phyloP scores from a whole-genome alignment of 768 basidiomycete species.

The Floccularia luteovirens region DNA sequence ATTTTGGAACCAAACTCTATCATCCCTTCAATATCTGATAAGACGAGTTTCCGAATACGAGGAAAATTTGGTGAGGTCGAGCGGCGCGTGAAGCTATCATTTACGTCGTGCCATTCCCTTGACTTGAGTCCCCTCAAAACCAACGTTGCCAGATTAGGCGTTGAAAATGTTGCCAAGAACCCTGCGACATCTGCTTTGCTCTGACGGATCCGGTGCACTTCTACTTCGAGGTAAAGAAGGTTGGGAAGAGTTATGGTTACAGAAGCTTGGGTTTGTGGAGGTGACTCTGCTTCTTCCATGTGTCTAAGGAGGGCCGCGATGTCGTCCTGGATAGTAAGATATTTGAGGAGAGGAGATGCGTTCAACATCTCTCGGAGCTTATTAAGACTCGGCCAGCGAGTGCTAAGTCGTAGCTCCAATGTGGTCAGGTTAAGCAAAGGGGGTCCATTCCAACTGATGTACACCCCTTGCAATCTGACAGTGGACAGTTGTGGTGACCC shows the following conservation, averaged over 20 bases:
- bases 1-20: neutral
- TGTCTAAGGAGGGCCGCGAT: constrained; percentile 13
- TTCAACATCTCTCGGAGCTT: constrained; percentile 12
- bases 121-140: constrained; percentile 5
- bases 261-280: constrained; percentile 8
- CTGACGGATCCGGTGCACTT: constrained; percentile 11
- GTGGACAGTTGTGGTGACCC: constrained; percentile 12
- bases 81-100: neutral
- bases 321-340: constrained; percentile 17
- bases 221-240: constrained; percentile 13
- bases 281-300: too few relatives aligned
- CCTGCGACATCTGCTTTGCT: constrained; percentile 11
- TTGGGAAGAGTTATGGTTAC: constrained; percentile 9
- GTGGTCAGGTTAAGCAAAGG: constrained; percentile 12
- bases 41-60: neutral
- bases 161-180: constrained; percentile 11
- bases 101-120: constrained; percentile 10
- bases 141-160: constrained; percentile 10
- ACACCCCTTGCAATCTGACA: constrained; percentile 14
- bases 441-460: constrained; percentile 16
- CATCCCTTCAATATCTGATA: neutral
- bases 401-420: constrained; percentile 16
- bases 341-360: constrained; percentile 15
- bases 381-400: constrained; percentile 15
- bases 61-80: neutral